These are phyloP conservation scores for Borealophlyctis nickersoniae DNA, from an alignment of 192 early-diverging fungal species.

Conservation along the genomic window DNA sequence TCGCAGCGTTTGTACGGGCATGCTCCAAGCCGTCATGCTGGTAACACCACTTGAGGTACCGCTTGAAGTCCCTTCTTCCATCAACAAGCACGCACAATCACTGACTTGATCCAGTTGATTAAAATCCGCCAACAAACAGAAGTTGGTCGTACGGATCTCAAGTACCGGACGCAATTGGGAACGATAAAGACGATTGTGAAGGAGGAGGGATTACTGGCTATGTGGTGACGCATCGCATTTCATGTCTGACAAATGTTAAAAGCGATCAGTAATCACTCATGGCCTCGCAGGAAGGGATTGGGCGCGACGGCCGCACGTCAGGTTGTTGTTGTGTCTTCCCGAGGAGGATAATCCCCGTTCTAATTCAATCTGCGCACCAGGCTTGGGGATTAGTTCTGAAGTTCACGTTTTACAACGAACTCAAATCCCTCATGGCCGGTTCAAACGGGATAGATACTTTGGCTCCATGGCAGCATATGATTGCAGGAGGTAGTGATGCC, in stretches of 20 bases:
- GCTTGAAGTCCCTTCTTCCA: too few species aligned
- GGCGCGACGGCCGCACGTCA: background rate
- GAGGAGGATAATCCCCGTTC: background rate
- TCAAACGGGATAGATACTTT: background rate
- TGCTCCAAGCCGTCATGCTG: background rate
- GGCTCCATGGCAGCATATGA: constrained; percentile 1
- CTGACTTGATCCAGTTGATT: too few species aligned
- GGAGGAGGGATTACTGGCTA: background rate
- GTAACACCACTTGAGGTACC: background rate
- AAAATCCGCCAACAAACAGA: background rate
- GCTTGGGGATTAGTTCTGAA: background rate
- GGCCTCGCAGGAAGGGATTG: background rate
- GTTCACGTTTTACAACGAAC: background rate
- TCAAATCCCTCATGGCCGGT: background rate
- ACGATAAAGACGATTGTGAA: background rate
- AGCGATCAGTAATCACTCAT: too few species aligned
- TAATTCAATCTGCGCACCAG: background rate
- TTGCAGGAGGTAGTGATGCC: background rate
- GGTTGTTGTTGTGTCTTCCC: background rate
- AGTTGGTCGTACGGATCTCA: background rate
- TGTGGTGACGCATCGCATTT: too few species aligned
- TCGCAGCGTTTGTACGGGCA: background rate
- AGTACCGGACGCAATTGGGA: background rate
- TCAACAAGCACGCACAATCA: too few species aligned
- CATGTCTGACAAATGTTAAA: too few species aligned